Percentiles rank a stretch among this genome's conserved stretches.
Evolutionary conservation across 1,284 basidiomycete genomes (phyloP).

Genomic region (Rhodotorula sp.): DNA sequence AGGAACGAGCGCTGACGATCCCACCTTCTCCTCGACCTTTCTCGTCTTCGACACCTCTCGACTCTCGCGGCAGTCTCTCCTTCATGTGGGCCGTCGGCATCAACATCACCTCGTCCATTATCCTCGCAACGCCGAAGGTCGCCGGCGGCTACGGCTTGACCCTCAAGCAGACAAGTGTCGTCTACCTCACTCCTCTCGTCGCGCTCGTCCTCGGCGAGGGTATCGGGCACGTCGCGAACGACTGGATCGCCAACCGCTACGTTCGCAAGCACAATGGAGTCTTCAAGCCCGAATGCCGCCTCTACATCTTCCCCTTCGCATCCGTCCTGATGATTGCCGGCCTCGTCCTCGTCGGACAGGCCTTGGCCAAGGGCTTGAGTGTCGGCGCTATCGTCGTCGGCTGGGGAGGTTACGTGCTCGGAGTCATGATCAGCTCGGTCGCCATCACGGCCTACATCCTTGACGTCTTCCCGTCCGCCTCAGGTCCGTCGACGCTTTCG

Average conservation of each 20-base stretch:
- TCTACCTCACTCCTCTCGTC: constrained; percentile 37
- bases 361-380: constrained; percentile 13
- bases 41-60: background rate
- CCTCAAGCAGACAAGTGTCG: constrained; percentile 22
- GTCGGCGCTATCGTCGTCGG: constrained; percentile 24
- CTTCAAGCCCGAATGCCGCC: constrained; percentile 31
- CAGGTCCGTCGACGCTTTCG: background rate
- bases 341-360: constrained; percentile 26
- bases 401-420: constrained; percentile 31
- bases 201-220: constrained; percentile 29
- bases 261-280: constrained; percentile 17
- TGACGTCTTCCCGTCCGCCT: constrained; percentile 25
- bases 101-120: constrained; percentile 34
- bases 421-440: constrained; percentile 12
- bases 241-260: constrained; percentile 22
- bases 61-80: background rate
- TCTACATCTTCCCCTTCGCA: constrained; percentile 21
- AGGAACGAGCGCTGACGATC: no score
- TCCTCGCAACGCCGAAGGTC: constrained; percentile 10
- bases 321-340: constrained; percentile 28
- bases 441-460: constrained; percentile 22
- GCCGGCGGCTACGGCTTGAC: constrained; percentile 22
- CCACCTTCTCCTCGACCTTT: no score
- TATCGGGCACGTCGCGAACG: constrained; percentile 33
- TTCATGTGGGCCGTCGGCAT: constrained; percentile 30